Percentiles rank a stretch among this genome's conserved stretches.
Conservation (phyloP, 164 flowering plant species). For the Macadamia tetraphylla region DNA sequence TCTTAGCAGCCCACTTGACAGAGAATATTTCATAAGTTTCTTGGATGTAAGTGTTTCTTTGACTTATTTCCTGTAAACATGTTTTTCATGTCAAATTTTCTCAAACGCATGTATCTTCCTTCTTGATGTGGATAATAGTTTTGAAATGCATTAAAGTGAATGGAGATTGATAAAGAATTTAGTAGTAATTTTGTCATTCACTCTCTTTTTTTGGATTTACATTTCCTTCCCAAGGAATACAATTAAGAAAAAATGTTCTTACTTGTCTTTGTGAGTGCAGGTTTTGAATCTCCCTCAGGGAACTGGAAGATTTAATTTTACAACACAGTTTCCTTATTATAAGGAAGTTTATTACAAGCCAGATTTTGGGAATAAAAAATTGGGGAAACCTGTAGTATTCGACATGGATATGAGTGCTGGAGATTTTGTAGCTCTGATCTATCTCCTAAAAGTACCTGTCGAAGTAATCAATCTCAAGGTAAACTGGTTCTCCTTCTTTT, state of each 20-base stretch:
- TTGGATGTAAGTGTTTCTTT: slow-evolving; percentile 54
- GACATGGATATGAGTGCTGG: slow-evolving; percentile 99
- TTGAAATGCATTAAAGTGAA: not conserved
- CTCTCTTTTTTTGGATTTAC: not conserved
- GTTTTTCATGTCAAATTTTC: not conserved
- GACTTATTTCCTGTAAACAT: not conserved
- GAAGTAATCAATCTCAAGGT: slow-evolving; percentile 82
- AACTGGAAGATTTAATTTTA: slow-evolving; percentile 70
- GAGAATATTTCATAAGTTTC: slow-evolving; percentile 65
- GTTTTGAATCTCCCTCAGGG: slow-evolving; percentile 54
- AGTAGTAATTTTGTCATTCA: no score
- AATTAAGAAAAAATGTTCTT: not conserved
- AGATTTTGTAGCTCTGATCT: slow-evolving; percentile 81
- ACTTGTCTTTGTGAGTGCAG: slow-evolving; percentile 29
- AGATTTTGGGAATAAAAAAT: slow-evolving; percentile 30
- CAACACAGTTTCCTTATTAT: slow-evolving; percentile 71
- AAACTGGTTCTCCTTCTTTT: slow-evolving; percentile 3
- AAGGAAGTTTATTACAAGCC: slow-evolving; percentile 55
- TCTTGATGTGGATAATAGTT: no score
- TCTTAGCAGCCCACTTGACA: slow-evolving; percentile 40
- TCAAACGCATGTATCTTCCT: not conserved
- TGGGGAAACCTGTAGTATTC: slow-evolving; percentile 71
- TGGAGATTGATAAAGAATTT: no score
- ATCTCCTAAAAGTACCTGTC: slow-evolving; percentile 83
- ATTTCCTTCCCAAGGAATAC: not conserved